Evolutionary conservation across 2,329 filamentous ascomycete species (phyloP).

Genomic region (Emericellopsis atlantica): DNA sequence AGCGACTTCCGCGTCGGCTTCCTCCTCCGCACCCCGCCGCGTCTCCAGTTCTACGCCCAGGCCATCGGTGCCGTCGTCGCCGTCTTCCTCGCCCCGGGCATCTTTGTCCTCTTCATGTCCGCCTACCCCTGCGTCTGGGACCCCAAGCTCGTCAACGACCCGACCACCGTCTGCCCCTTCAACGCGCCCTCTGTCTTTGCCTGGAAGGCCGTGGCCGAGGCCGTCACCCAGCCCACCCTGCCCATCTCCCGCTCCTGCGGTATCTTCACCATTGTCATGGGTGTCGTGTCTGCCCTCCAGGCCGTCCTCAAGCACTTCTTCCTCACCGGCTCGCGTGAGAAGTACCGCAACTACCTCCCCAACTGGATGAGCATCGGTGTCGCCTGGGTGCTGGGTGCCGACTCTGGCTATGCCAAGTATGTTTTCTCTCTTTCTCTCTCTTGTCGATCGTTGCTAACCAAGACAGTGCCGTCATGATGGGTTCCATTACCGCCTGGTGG

Average conservation of each 20-base stretch:
- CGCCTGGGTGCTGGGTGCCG: constrained; percentile 44
- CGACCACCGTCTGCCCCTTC: constrained; percentile 36
- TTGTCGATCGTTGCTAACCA: constrained; percentile 18
- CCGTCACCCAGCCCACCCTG: constrained; percentile 41
- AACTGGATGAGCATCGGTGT: constrained; percentile 52
- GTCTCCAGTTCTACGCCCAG: constrained; percentile 56
- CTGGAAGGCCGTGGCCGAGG: constrained; percentile 50
- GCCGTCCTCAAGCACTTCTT: constrained; percentile 41
- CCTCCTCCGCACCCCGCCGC: constrained; percentile 50
- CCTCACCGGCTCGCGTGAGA: constrained; percentile 35
- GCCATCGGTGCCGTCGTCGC: constrained; percentile 48
- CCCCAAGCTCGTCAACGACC: constrained; percentile 22
- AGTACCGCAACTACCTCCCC: constrained; percentile 43
- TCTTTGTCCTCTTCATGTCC: constrained; percentile 55
- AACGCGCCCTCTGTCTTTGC: constrained; percentile 49
- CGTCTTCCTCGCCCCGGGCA: constrained; percentile 53
- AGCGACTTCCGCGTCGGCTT: constrained; percentile 58
- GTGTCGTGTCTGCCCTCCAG: constrained; percentile 34
- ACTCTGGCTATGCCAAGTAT: constrained; percentile 27
- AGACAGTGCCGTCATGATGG: constrained; percentile 38
- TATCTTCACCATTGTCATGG: constrained; percentile 44
- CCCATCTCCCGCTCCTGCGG: constrained; percentile 41
- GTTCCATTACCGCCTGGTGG: constrained; percentile 34
- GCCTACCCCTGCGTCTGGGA: constrained; percentile 58
- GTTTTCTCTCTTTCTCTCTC: neutral